Evolutionary conservation across 257 asterid species (phyloP), one percentile per base, ranked within the genome.

Genomic region (Marsdenia floribunda): DNA sequence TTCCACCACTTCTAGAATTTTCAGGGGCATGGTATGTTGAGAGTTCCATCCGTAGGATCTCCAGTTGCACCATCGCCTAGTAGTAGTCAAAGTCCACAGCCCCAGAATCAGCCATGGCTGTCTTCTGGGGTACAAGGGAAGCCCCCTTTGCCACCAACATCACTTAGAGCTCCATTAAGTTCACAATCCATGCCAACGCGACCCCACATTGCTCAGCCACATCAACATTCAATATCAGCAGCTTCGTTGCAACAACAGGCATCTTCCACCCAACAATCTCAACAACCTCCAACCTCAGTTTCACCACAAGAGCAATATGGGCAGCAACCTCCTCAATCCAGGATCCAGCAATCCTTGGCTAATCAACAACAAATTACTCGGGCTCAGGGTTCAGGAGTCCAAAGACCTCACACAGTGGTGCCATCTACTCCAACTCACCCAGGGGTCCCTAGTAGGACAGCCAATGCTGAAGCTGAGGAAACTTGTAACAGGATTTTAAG

Each of bases 51-150:
- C 8, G 65, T 86, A 73, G 92, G 88, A 61, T 80, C 91, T 74
- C 80, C 97, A 21, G 87, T 80, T 8, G 80, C 90, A 49, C 88
- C 89, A n/a, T 85, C 90, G 9, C 84, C 92, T 70, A 76, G 80
- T 78, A 79, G 72, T 81, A 80, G 88, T 66, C 98, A 87, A 78
- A 81, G 81, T 80, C 54, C 83, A 24, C 90, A 75, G 74, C 12
- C 83, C 77, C 97, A 84, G 77, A 93, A 85, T 74, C 97, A 91
- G 78, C 97, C 96, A 37, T 91, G 98, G 98, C 74, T 90, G 70
- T 83, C 91, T 73, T 83, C 97, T 73, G 91, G 88, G 74, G 61
- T 81, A 70, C 98, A 85, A 68, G 97, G 89, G 33, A 93, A 87
- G 79, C 96, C 93, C 47, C 96, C 96, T 71, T 68, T 88, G 72